Base-by-base conservation (phyloP, 345 rosid genomes). In the Gossypium bickii region DNA sequence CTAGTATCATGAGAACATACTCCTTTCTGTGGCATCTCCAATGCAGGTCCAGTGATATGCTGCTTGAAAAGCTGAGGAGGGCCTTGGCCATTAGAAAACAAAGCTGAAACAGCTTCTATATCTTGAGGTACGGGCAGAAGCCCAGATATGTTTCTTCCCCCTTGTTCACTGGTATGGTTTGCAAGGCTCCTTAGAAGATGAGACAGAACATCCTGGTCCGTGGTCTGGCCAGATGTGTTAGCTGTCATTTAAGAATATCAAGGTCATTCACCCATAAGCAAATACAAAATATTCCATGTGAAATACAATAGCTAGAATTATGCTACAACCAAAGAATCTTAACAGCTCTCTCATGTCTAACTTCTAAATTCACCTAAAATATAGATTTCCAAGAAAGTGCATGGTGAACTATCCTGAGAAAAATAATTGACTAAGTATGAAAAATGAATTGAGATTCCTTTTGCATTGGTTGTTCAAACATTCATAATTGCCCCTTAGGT, bases 141-240 rank as follows among this genome's bases (percentile, higher is more conserved):
- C 41, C 90, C 89, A 49, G 90, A 76, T 60, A 86, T 69, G 78
- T 85, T 90, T 81, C 80, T 89, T 82, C 88, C 94, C 56, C 82
- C 82, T 55, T 85, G 86, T 81, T 86, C 96, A 67, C 82, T 82
- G 67, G 84, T 73, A 62, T 79, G 83, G 78, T 83, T 82, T 29
- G 86, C 89, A 80, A 95, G 92, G 85, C 98, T 87, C 86, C 87
- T 90, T 53, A 96, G 79, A 81, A 91, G 89, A 85, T 91, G 93
- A 73, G 98, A 79, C 70, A 92, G 83, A 72, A 96, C 78, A 85
- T 92, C 93, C 78, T 88, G 94, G 86, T 91, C 93, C 48, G 89
- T 83, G 15, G 77, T 67, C 75, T 88, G 88, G 58, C 88, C 85
- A 67, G 96, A 84, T 78, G 81, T 80, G 83, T 81, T 87, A 65